Evolutionary conservation across 1,284 basidiomycete species (phyloP), one percentile per base, ranked within the genome.

Genomic region (Cerrena zonata): DNA sequence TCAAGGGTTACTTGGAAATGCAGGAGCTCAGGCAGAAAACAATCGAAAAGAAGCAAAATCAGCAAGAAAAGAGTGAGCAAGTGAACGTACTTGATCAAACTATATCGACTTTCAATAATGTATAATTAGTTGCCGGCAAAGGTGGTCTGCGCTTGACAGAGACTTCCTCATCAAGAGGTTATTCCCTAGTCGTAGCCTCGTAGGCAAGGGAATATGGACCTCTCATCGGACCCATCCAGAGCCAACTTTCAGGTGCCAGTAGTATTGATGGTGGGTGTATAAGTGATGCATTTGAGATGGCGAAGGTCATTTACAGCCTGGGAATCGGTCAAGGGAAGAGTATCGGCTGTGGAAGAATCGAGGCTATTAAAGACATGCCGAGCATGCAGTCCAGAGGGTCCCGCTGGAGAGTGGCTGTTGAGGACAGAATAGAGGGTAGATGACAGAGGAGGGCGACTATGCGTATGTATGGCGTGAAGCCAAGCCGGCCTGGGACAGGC

Each of bases 401-500:
- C 70, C 12, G 74, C 64, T 21, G 58, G 51, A 24, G 42, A 26
- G 13, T 62, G 56, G 48, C 59, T 54, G 46, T 53, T 51, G 25
- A 47, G 48, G 47, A 54, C 51, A 34, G 22, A n/a, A 10, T 11
- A 19, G 30, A 44, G 52, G 39, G 46, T 40, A 19, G 39, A 44
- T 25, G 27, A 48, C 48, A 37, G 50, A 37, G 48, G 10, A 47
- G 48, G 45, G 47, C 45, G 53, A 47, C n/a, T n/a, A n/a, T n/a
- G n/a, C n/a, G 45, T 48, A 52, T 37, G 52, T 34, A 53, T 69
- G 69, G 57, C 84, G 78, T 25, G 85, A 80, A 5, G 77, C 70
- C 56, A 85, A 79, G 26, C 84, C 81, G 37, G 87, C 86, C 4
- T 77, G 75, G 86, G 87, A 38, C 87, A 86, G 19, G 83, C 74